Conservation (phyloP, 2,329 filamentous ascomycete genomes). For the Xylaria digitata region DNA sequence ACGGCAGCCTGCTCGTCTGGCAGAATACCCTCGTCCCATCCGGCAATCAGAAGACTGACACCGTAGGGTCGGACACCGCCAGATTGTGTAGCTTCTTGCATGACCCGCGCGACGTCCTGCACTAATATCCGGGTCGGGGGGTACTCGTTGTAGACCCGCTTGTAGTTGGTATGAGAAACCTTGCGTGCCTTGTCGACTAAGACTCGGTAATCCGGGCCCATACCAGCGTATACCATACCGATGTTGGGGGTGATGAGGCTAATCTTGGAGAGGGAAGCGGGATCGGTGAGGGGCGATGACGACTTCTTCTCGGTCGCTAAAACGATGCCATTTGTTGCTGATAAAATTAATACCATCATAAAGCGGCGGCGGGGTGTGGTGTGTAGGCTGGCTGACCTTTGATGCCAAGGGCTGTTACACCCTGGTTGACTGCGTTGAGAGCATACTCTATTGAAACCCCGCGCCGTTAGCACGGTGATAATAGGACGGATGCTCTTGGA, state of each 20-base stretch:
- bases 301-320: slow-evolving; percentile 99
- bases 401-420: slow-evolving; percentile 97
- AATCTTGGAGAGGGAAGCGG: slow-evolving; percentile 94
- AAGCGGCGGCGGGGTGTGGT: not conserved
- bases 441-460: slow-evolving; percentile 81
- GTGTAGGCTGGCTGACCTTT: slow-evolving; percentile 73
- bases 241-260: slow-evolving; percentile 98
- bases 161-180: slow-evolving; percentile 97
- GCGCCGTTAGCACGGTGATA: slow-evolving; percentile 27
- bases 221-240: slow-evolving; percentile 99
- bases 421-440: slow-evolving; percentile 98
- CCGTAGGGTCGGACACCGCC: slow-evolving; percentile 97
- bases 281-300: slow-evolving; percentile 95
- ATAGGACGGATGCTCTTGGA: not conserved
- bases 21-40: slow-evolving; percentile 97
- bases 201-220: slow-evolving; percentile 98
- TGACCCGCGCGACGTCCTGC: slow-evolving; percentile 95
- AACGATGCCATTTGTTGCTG: slow-evolving; percentile 98
- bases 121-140: slow-evolving; percentile 99
- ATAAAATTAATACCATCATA: slow-evolving; percentile 31
- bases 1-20: slow-evolving; percentile 78
- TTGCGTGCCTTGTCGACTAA: slow-evolving; percentile 98
- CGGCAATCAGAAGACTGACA: slow-evolving; percentile 93
- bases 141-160: slow-evolving; percentile 99
- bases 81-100: slow-evolving; percentile 98